Base-by-base conservation (phyloP, 805 yeast species). In the Candida coquimbonensis region DNA sequence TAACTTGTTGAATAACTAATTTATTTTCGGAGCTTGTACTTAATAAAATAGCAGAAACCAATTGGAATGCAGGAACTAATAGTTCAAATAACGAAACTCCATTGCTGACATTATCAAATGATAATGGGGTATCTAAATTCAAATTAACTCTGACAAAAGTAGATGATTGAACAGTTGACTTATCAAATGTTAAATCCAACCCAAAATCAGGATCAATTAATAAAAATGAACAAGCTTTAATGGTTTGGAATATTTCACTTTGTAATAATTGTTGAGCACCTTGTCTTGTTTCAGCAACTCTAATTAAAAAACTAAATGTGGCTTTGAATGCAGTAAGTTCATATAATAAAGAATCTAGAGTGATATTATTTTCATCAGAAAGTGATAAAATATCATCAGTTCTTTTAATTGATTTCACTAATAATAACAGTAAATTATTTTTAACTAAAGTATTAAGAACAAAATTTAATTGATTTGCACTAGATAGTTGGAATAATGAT, bases 231-330 rank as follows among this genome's bases (percentile, higher is more conserved):
- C 83, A 77, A 12, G 75, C 68, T 46, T 71, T 75, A 44, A 90
- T 68, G 1, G 78, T 68, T 16, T 78, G 74, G 60, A 89, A 81
- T 8, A 91, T 61, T 42, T 83, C 91, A 53, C 83, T 76, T 54
- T 87, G 88, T 24, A 89, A 64, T 44, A 91, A 67, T 45, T 81
- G 83, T 42, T 78, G 77, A 0, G 97, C 89, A 4, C 99, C 98
- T 9, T 61, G 58, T 50, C 86, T 78, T 0, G 85, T 77, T 57
- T 84, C 87, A 0, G 95, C 87, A 12, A 91, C 74, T 52, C 93
- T 75, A 1, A 81, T 72, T 49, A 91, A 66, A 41, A 90, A 73
- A 47, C 81, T 80, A 37, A 87, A 60, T 0, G 84, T 77, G 0
- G 91, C 73, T 54, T 83, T 85, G 66, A 83, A 84, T 1, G 87